These are phyloP conservation scores for Plantago ovata DNA, from an alignment of 257 asterid species.

Conservation along the genomic window DNA sequence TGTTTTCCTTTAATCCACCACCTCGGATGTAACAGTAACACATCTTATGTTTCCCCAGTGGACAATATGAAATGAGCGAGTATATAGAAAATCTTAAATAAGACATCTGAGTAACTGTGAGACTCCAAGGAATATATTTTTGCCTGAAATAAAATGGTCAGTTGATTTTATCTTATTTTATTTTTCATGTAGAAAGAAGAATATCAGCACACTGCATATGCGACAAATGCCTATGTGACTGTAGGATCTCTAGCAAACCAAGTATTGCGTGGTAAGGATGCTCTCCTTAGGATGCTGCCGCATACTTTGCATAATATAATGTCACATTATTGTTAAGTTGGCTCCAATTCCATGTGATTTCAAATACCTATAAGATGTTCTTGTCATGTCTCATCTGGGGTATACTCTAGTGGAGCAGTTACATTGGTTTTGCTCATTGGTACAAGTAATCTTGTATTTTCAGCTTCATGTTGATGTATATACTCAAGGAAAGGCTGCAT, in stretches of 20 bases:
- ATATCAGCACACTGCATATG: conserved; percentile 89
- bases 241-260: conserved; percentile 74
- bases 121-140: conserved; percentile 3
- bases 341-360: too few species aligned
- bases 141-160: neutral
- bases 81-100: neutral
- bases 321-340: too few species aligned
- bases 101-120: neutral
- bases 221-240: conserved; percentile 91
- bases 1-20: conserved; percentile 4
- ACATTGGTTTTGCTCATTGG: too few species aligned
- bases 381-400: too few species aligned
- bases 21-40: neutral
- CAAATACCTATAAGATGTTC: too few species aligned
- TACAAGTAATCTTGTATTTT: too few species aligned
- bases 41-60: conserved; percentile 13
- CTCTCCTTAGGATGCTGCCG: conserved; percentile 8
- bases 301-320: neutral
- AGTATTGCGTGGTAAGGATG: conserved; percentile 68
- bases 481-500: too few species aligned
- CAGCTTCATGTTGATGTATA: too few species aligned
- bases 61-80: neutral
- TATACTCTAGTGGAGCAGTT: too few species aligned
- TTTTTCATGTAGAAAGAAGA: conserved; percentile 79
- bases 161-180: conserved; percentile 11